Evolutionary conservation across 225 moss, liverwort and hornwort species (phyloP), one percentile per base, ranked within the genome.

Genomic region (Asterella californica): DNA sequence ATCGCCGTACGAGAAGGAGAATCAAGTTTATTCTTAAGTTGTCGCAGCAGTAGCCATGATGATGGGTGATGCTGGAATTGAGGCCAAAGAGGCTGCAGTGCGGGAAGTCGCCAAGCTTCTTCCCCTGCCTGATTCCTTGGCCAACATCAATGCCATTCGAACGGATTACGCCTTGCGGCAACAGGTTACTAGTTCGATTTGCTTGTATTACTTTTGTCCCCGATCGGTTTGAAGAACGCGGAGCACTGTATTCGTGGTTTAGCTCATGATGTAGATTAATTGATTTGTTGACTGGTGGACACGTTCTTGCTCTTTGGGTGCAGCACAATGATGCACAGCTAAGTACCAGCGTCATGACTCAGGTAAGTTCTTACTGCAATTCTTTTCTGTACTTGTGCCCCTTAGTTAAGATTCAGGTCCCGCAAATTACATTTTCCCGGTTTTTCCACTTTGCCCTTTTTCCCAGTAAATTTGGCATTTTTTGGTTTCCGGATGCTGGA

Each of bases 301-400:
- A 36, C 30, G 57, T 30, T 59, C 18, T 33, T 59, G 33, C 19
- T 45, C 57, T 55, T 27, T 75, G 52, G 63, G 46, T 83, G 80
- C 94, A 96, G 96, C 92, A 92, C 77, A 96, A 99, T 68, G 99
- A 99, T 86, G 90, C 99, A 75, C 99, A 95, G 81, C 99, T 99
- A 76, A 95, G 99, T 87, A 91, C 92, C 78, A 95, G 99, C 82
- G 99, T 99, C 77, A 99, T 99, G 99, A 93, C 99, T 84, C 99
- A 99, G 92, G 96, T 96, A 81, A 38, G 75, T 30, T 79, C 74
- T 19, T 71, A 21, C 59, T 47, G 15, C 10, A 29, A 2, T 27
- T 54, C n/a, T 30, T 0, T 30, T 55, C 21, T 54, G 14, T 25
- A 29, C n/a, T 46, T 48, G 5, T n/a, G 14, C 21, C 25, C 3